These are phyloP conservation scores for Umbelopsis sp. DNA, from an alignment of 192 early-diverging fungal genomes.

Conservation along the genomic window DNA sequence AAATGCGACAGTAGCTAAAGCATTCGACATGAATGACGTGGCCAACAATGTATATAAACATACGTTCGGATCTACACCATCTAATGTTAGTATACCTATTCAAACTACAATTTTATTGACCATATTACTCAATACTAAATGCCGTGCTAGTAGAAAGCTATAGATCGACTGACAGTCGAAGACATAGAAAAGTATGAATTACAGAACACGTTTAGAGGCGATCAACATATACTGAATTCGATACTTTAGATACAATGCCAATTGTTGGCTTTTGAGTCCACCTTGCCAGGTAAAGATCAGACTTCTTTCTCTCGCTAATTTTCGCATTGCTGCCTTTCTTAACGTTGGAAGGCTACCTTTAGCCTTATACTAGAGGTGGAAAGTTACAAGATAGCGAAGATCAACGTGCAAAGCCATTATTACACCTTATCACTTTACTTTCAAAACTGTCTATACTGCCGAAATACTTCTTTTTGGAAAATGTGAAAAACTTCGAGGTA, in stretches of 20 bases:
- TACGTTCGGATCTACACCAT: slow-evolving; percentile 28
- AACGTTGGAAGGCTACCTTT: not conserved
- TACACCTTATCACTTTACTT: slow-evolving; percentile 68
- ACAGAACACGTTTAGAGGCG: too few relatives aligned
- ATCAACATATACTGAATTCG: not conserved
- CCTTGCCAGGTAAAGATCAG: slow-evolving; percentile 77
- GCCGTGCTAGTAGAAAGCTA: slow-evolving; percentile 23
- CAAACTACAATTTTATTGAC: not conserved
- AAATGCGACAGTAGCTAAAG: slow-evolving; percentile 64
- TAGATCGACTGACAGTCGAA: slow-evolving; percentile 25
- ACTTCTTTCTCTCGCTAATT: not conserved
- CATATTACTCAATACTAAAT: not conserved
- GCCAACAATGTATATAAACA: slow-evolving; percentile 64
- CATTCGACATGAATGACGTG: slow-evolving; percentile 91
- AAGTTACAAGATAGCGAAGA: slow-evolving; percentile 77
- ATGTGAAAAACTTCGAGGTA: slow-evolving; percentile 81
- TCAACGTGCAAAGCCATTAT: slow-evolving; percentile 67
- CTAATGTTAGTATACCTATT: not conserved
- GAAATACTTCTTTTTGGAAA: slow-evolving; percentile 70
- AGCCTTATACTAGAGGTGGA: slow-evolving; percentile 75
- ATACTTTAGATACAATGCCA: slow-evolving; percentile 56
- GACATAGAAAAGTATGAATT: slow-evolving; percentile 23
- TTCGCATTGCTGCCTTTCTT: not conserved
- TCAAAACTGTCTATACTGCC: slow-evolving; percentile 54
- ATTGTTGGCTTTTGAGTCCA: slow-evolving; percentile 90